Evolutionary conservation across 1,284 basidiomycete genomes (phyloP), one percentile per base, ranked within the genome.

Genomic region (Sporisorium reilianum): DNA sequence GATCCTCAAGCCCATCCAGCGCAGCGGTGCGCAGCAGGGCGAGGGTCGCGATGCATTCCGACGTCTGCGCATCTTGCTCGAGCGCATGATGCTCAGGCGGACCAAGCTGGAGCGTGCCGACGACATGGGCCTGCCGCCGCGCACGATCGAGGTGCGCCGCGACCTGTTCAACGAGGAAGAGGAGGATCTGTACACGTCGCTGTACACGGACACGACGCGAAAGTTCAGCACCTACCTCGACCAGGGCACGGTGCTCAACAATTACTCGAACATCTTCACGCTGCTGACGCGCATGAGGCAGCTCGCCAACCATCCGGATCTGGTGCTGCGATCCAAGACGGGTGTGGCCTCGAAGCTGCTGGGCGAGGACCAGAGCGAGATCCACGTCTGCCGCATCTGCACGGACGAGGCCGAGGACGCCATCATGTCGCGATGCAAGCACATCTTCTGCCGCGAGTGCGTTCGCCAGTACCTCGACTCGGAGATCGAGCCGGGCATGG

Each of bases 361-460:
- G 2, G 80, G 79, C 60, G 75, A 80, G 16, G 71, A 73, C 18
- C 65, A 71, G 64, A 62, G 53, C 60, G 76, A 81, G 66, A 82
- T 87, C 40, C 74, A 86, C 53, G 85, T 86, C 5, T 99, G 97
- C 84, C 89, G 95, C 51, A 87, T 99, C n/a, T 99, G 97, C 86
- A 93, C 95, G 75, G 97, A 99, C 76, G 89, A 97, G 56, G 96
- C 94, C 0, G 97, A 99, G 85, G 97, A 99, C 81, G 95, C 96
- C 1, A 97, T 99, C 71, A 85, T 85, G 57, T 91, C 94, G 30
- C 92, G 91, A 75, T 99, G 97, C 85, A 89, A 89, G 49, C 94
- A 96, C 83, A 85, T 87, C n/a, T 87, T 87, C 61, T 95, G 97
- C 84, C 90, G 97, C 68, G 94, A 96, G 84, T 99, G 97, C 81